Conservation (phyloP, 495 filamentous ascomycete species). For the Geoglossum glabrum region DNA sequence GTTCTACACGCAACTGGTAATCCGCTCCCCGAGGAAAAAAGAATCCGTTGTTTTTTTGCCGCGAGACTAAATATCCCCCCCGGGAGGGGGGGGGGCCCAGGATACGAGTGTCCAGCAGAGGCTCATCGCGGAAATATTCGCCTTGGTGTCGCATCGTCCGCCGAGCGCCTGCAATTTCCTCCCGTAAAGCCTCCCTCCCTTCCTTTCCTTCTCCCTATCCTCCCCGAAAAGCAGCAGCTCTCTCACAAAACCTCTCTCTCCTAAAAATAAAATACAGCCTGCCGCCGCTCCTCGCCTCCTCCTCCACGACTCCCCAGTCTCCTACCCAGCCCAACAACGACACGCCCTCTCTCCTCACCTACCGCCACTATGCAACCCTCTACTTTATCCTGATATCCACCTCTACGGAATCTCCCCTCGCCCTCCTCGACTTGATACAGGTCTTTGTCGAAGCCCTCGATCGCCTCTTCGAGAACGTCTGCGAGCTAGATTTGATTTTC, state of each 20-base stretch:
- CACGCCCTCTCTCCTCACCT: conserved; percentile 85
- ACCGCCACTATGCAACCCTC: conserved; percentile 93
- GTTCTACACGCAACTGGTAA: conserved; percentile 94
- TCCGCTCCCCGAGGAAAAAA: conserved; percentile 9
- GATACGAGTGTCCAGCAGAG: conserved; percentile 90
- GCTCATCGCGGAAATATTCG: conserved; percentile 92
- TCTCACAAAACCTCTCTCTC: background rate
- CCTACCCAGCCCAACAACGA: conserved; percentile 45
- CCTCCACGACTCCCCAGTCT: conserved; percentile 33
- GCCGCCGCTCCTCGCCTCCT: conserved; percentile 43
- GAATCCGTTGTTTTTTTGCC: no score
- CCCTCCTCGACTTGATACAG: conserved; percentile 88
- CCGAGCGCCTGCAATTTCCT: conserved; percentile 91
- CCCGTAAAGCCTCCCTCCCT: conserved; percentile 27
- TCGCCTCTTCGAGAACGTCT: conserved; percentile 91
- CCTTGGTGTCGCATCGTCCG: conserved; percentile 78
- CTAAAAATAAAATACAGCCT: conserved; percentile 19
- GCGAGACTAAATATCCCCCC: no score
- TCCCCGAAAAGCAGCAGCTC: no score
- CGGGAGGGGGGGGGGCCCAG: no score
- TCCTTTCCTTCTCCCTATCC: no score
- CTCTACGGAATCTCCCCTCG: conserved; percentile 89
- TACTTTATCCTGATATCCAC: conserved; percentile 98
- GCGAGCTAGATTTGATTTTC: conserved; percentile 94
- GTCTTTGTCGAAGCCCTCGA: conserved; percentile 94